Conservation (phyloP, 1,139 yeast species). For the Meyerozyma smithsonii region DNA sequence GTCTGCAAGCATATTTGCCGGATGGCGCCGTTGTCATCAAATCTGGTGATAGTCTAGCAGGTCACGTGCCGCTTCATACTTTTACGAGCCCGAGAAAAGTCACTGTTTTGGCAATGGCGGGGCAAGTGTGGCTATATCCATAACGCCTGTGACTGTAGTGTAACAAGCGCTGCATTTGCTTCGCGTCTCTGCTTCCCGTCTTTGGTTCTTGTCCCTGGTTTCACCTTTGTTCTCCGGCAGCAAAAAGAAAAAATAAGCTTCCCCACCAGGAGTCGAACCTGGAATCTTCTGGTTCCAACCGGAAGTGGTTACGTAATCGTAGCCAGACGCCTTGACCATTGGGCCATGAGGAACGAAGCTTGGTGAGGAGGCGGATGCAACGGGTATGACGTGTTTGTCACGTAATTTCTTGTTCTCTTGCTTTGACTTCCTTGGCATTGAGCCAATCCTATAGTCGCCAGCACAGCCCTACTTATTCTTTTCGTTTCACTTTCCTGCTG, state of each 20-base stretch:
- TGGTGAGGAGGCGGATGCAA: slow-evolving; percentile 1
- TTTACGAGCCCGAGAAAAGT: no score
- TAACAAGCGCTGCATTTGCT: no score
- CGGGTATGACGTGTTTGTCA: not conserved
- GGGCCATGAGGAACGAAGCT: slow-evolving; percentile 80
- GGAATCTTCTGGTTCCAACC: slow-evolving; percentile 51
- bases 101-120: no score
- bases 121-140: no score
- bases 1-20: slow-evolving; percentile 45
- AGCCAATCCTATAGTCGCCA: no score
- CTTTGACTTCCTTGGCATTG: no score
- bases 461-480: not conserved
- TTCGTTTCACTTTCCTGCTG: not conserved
- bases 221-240: no score
- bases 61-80: not conserved
- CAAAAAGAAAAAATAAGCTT: slow-evolving; percentile 56
- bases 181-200: no score
- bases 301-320: slow-evolving; percentile 56
- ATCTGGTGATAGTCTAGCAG: not conserved
- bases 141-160: no score
- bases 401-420: no score
- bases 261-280: slow-evolving; percentile 97
- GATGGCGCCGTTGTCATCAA: not conserved
- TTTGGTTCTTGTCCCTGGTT: no score
- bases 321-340: slow-evolving; percentile 93